Percentiles rank a stretch among this genome's conserved stretches.
phyloP scores from a whole-genome alignment of 1,139 yeast species.

The Ogataea hybrid region DNA sequence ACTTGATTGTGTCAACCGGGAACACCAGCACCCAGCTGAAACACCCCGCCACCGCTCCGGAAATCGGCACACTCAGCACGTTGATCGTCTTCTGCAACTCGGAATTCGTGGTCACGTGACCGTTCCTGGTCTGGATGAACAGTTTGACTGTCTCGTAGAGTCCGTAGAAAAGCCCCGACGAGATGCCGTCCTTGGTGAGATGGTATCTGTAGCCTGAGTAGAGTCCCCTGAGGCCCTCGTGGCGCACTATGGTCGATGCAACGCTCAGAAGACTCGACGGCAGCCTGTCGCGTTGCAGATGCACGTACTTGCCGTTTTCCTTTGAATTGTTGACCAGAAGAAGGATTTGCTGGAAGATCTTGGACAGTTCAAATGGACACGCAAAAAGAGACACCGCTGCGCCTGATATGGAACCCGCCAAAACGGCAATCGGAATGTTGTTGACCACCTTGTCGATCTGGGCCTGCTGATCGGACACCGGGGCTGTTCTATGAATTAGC shows the following conservation, averaged over 20 bases:
- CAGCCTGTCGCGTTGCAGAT: slow-evolving; percentile 22
- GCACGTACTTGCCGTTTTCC: slow-evolving; percentile 16
- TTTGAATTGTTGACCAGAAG: slow-evolving; percentile 37
- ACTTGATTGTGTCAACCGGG: slow-evolving; percentile 79
- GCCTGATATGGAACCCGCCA: slow-evolving; percentile 70
- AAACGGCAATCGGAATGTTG: slow-evolving; percentile 64
- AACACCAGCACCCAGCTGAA: slow-evolving; percentile 71
- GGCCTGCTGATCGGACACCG: slow-evolving; percentile 6
- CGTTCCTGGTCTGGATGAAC: slow-evolving; percentile 37
- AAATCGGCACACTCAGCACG: slow-evolving; percentile 39
- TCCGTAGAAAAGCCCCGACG: slow-evolving; percentile 72
- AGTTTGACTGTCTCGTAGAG: slow-evolving; percentile 68
- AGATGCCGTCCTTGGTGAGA: slow-evolving; percentile 61
- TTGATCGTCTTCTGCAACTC: slow-evolving; percentile 13
- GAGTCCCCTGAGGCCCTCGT: slow-evolving; percentile 61
- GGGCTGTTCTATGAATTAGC: slow-evolving; percentile 1
- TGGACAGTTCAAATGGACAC: slow-evolving; percentile 85
- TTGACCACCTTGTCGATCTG: slow-evolving; percentile 32
- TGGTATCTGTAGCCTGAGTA: slow-evolving; percentile 76
- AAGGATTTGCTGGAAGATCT: slow-evolving; percentile 74
- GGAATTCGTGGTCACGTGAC: slow-evolving; percentile 5
- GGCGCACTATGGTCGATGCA: slow-evolving; percentile 47
- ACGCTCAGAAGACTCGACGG: slow-evolving; percentile 48
- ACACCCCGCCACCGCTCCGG: slow-evolving; percentile 82
- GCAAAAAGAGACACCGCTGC: slow-evolving; percentile 63